A percentile compares a stretch with the other conserved stretches of the same genome.
Conservation (phyloP, 345 rosid genomes). For the Eucalyptus caleyi region DNA sequence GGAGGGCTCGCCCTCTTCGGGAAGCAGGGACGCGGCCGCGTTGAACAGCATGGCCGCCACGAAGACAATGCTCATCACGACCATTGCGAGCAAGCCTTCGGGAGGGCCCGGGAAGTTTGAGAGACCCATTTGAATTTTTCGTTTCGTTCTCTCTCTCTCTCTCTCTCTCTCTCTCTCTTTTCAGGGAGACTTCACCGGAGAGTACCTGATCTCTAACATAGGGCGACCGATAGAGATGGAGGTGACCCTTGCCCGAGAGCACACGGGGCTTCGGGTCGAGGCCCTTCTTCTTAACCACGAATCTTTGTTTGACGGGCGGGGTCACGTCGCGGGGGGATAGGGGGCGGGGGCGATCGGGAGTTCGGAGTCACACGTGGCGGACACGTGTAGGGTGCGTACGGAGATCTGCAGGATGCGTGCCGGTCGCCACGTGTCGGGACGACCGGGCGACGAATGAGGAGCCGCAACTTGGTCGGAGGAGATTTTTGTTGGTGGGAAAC, state of each 20-base stretch:
- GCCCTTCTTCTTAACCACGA: not conserved
- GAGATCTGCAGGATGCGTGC: not conserved
- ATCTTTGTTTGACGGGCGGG: not conserved
- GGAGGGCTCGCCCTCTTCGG: not conserved
- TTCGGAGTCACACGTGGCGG: conserved; percentile 15
- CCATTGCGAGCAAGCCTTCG: conserved; percentile 56
- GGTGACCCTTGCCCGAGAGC: not conserved
- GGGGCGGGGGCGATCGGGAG: not conserved
- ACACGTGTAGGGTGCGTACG: conserved; percentile 14
- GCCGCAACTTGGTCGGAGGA: not conserved
- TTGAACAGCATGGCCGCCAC: conserved; percentile 52
- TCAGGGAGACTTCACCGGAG: not conserved
- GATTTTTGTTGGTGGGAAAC: not conserved
- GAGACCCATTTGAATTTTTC: conserved; percentile 39
- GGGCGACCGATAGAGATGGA: not conserved
- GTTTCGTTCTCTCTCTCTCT: not conserved
- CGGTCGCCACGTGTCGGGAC: not conserved
- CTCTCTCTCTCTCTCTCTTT: not conserved
- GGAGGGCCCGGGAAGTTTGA: conserved; percentile 46
- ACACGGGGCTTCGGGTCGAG: not conserved
- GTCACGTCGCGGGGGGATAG: not conserved
- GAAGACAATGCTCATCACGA: conserved; percentile 54
- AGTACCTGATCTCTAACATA: not conserved
- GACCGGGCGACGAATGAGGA: not conserved
- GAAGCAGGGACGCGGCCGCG: conserved; percentile 24